phyloP scores from a whole-genome alignment of 441 rosid species.

The Erodium moschatum region DNA sequence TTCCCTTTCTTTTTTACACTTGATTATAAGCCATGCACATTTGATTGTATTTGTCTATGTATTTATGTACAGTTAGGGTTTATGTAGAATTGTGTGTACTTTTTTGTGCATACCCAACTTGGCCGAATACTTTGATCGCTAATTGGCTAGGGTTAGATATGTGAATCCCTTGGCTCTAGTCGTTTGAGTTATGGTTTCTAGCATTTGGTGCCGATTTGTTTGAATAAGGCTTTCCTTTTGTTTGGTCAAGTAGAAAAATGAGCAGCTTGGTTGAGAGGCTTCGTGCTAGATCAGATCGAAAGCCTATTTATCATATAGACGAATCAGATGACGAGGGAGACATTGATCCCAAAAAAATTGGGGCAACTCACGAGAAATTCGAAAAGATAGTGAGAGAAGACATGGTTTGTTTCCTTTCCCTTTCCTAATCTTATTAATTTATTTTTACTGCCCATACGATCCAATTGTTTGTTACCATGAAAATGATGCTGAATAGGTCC shows the following conservation, averaged over 20 bases:
- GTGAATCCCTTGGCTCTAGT: background rate
- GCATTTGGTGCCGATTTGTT: background rate
- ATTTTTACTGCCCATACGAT: background rate
- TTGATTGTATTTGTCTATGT: background rate
- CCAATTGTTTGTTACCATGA: background rate
- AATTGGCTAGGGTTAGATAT: background rate
- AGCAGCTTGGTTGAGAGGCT: slow-evolving; percentile 98
- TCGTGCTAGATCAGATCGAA: slow-evolving; percentile 73
- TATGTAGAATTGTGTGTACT: background rate
- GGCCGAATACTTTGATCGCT: background rate
- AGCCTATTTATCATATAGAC: slow-evolving; percentile 71
- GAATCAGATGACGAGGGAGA: slow-evolving; percentile 93
- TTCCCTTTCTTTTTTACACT: background rate
- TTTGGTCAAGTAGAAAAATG: slow-evolving; percentile 50
- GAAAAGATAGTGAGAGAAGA: slow-evolving; percentile 77
- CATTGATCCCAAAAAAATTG: slow-evolving; percentile 42
- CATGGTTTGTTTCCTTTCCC: slow-evolving; percentile 46
- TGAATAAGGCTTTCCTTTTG: background rate
- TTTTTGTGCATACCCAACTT: background rate
- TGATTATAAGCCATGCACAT: background rate
- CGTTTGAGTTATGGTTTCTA: background rate
- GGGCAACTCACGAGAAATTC: slow-evolving; percentile 41
- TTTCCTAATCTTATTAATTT: slow-evolving; percentile 10
- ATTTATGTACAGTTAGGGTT: background rate
- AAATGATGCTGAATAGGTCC: background rate